phyloP scores from a whole-genome alignment of 495 filamentous ascomycete species.

The Clohesyomyces aquaticus region DNA sequence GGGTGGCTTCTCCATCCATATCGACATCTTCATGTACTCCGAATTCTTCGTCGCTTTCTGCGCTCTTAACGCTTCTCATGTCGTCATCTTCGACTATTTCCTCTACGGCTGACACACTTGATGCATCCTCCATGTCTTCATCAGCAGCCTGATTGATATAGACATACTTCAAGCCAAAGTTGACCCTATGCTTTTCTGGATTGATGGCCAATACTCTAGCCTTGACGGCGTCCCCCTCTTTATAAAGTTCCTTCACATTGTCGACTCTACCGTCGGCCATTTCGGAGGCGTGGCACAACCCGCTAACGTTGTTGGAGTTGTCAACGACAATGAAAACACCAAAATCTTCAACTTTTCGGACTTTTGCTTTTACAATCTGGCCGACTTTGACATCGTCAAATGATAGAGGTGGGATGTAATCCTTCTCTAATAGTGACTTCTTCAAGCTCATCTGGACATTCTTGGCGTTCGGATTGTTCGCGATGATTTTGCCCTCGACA shows the following conservation, averaged over 20 bases:
- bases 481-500: slow-evolving; percentile 80
- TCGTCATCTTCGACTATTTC: slow-evolving; percentile 51
- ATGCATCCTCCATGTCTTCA: slow-evolving; percentile 50
- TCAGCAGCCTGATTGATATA: slow-evolving; percentile 73
- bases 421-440: slow-evolving; percentile 76
- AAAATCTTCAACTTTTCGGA: slow-evolving; percentile 91
- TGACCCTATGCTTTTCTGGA: slow-evolving; percentile 70
- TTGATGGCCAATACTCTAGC: slow-evolving; percentile 84
- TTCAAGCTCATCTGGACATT: slow-evolving; percentile 87
- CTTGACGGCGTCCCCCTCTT: slow-evolving; percentile 87
- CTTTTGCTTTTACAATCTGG: slow-evolving; percentile 80
- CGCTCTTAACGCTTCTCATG: slow-evolving; percentile 50
- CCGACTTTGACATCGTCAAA: slow-evolving; percentile 76
- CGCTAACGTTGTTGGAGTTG: slow-evolving; percentile 80
- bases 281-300: slow-evolving; percentile 86
- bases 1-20: slow-evolving; percentile 43
- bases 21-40: slow-evolving; percentile 49
- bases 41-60: slow-evolving; percentile 42
- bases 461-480: slow-evolving; percentile 63
- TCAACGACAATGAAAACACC: slow-evolving; percentile 93
- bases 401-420: slow-evolving; percentile 69
- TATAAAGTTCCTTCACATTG: slow-evolving; percentile 81
- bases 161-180: slow-evolving; percentile 87
- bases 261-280: slow-evolving; percentile 80
- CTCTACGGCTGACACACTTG: slow-evolving; percentile 31